phyloP scores from a whole-genome alignment of 2,329 filamentous ascomycete species.

The Plenodomus tracheiphilus region DNA sequence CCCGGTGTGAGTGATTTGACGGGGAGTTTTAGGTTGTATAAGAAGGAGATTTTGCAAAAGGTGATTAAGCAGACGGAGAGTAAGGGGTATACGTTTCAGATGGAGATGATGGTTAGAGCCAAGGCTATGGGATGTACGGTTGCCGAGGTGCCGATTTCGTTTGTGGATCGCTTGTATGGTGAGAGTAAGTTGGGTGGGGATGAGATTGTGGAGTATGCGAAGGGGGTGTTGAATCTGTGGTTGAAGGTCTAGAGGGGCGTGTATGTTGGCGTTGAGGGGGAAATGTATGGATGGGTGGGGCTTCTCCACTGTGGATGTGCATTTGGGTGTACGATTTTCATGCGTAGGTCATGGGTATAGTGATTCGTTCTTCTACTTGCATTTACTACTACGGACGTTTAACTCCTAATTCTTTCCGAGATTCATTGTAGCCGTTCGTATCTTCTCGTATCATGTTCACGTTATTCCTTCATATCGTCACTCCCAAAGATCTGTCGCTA shows the following conservation, averaged over 20 bases:
- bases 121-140: conserved; percentile 95
- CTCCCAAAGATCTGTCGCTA: too few species aligned
- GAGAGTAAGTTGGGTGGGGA: conserved; percentile 92
- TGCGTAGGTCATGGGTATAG: background rate
- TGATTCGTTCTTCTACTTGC: conserved; percentile 1
- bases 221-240: conserved; percentile 59
- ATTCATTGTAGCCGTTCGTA: background rate
- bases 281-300: background rate
- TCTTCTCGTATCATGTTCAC: too few species aligned
- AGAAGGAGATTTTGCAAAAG: conserved; percentile 84
- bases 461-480: too few species aligned
- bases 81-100: conserved; percentile 98
- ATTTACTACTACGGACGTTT: conserved; percentile 7
- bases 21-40: conserved; percentile 92
- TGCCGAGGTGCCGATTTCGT: conserved; percentile 92
- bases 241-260: conserved; percentile 51
- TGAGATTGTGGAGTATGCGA: conserved; percentile 96
- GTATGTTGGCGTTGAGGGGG: conserved; percentile 7
- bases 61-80: conserved; percentile 89
- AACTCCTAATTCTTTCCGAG: conserved; percentile 12
- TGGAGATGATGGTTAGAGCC: conserved; percentile 98
- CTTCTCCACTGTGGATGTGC: background rate
- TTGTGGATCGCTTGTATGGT: conserved; percentile 89
- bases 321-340: background rate
- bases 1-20: conserved; percentile 96